Evolutionary conservation across 2,329 filamentous ascomycete genomes (phyloP), one percentile per base, ranked within the genome.

Genomic region (Cercospora berteroae): DNA sequence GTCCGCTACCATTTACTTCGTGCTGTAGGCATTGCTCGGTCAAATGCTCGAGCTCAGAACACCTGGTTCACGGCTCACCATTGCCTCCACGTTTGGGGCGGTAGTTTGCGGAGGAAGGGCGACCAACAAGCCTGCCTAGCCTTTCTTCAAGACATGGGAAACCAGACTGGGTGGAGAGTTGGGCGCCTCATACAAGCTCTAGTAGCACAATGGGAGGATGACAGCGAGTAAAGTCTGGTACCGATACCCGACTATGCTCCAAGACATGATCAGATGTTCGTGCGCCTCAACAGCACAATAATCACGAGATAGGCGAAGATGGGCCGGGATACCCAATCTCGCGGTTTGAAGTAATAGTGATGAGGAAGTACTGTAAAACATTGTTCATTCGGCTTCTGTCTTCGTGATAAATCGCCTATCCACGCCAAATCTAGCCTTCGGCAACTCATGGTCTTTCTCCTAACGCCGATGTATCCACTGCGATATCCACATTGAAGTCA

Each of bases 21-120:
- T 20, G 68, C 69, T 2, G 62, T 71, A 3, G 69, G 69, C 13
- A 67, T 71, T 12, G 69, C 67, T 10, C 18, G 29, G 7, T 71
- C 67, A 18, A 71, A 70, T 20, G 18, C 48, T 7, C 52, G 69
- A 25, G 68, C 68, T 10, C 59, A 70, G 55, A 71, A 71, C 56
- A 68, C 68, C 1, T 70, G 63, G 68, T 71, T 71, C 33, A 71
- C 69, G 3, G 69, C 69, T n/a, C 65, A 65, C 16, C 69, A 71
- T 20, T 71, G 69, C 23, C 58, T 71, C 42, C 59, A 64, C 5
- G 69, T 71, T 2, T 71, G 69, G 69, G 65, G 65, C 29, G 65
- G 60, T 16, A 64, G 60, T 27, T 13, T 71, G 25, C 31, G 64
- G 2, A 65, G 60, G 20, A 27, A 59, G 5, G 63, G 60, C 12